These are phyloP conservation scores for Mortierella sp. DNA, from an alignment of 371 early-diverging fungal genomes.

Conservation along the genomic window DNA sequence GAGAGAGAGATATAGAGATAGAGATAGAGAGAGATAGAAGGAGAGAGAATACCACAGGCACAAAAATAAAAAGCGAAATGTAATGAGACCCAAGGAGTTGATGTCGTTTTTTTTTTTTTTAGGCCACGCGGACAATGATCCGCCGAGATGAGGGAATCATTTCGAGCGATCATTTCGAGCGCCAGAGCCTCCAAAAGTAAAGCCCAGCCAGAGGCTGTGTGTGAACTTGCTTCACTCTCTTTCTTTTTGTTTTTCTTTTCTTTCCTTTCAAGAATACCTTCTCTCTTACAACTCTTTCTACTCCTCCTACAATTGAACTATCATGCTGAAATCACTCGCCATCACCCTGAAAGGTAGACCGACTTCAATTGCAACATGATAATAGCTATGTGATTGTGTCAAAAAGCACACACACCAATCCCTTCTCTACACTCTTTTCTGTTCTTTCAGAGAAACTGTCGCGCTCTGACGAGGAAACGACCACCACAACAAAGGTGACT, in stretches of 20 bases:
- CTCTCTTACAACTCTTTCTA: neutral
- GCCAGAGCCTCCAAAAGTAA: neutral
- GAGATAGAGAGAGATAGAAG: neutral
- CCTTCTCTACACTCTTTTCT: neutral
- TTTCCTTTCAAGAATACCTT: neutral
- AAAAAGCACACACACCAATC: neutral
- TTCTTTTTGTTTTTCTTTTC: neutral
- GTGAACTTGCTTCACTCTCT: too few relatives aligned
- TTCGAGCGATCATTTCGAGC: neutral
- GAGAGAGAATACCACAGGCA: neutral
- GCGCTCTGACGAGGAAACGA: neutral
- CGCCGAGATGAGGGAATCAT: neutral
- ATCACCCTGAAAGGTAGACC: conserved; percentile 2
- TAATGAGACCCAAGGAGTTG: too few relatives aligned
- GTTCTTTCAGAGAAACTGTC: neutral
- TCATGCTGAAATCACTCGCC: conserved; percentile 3
- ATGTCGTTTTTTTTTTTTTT: neutral
- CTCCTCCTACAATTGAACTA: neutral
- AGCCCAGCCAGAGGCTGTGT: too few relatives aligned
- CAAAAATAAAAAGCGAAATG: too few relatives aligned
- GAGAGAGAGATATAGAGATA: neutral
- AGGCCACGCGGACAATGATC: conserved; percentile 3
- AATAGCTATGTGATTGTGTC: neutral
- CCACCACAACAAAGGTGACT: neutral
- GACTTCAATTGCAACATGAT: neutral